Evolutionary conservation across 2,329 filamentous ascomycete species (phyloP).

Genomic region (Scedosporium aurantiacum): DNA sequence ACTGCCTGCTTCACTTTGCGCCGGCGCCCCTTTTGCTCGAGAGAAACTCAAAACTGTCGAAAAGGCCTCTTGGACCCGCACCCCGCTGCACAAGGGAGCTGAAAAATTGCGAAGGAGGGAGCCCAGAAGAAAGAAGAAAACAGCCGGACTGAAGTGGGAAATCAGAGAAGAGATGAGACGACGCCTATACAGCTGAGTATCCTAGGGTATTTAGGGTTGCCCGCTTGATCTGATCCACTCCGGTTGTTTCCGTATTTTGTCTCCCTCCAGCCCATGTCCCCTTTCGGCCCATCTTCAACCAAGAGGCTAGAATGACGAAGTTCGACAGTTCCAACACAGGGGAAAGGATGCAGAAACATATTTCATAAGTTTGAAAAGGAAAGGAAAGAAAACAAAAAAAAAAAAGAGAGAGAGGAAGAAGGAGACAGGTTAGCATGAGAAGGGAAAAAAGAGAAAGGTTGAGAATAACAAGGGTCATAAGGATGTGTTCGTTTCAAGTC

Average conservation of each 20-base stretch:
- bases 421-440: neutral
- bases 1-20: no score
- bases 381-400: constrained; percentile 7
- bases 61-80: no score
- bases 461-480: neutral
- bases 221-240: no score
- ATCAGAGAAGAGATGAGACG: neutral
- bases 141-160: neutral
- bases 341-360: constrained; percentile 6
- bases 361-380: constrained; percentile 1
- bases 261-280: neutral
- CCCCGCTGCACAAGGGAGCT: no score
- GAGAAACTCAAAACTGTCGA: no score
- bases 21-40: no score
- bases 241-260: no score
- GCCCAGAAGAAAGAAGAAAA: neutral
- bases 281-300: neutral
- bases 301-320: neutral
- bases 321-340: neutral
- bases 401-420: constrained; percentile 7
- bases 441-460: constrained; percentile 1
- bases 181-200: neutral
- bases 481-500: constrained; percentile 1
- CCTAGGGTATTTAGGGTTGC: no score
- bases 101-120: no score